Evolutionary conservation across 257 asterid species (phyloP).

Genomic region (Nemophila menziesii): DNA sequence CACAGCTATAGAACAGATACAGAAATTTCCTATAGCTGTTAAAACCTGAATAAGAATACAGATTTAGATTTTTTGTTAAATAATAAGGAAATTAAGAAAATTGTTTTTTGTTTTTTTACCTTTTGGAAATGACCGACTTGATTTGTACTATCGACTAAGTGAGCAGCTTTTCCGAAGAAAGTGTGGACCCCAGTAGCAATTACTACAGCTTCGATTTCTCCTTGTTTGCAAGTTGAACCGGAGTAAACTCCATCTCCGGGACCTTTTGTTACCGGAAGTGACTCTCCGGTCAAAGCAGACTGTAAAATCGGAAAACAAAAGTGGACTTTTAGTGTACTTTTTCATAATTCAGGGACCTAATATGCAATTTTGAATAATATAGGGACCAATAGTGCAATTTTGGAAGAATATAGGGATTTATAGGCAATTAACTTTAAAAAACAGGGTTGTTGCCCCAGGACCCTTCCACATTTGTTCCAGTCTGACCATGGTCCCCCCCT

Average conservation of each 20-base stretch:
- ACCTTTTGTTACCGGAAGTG: slow-evolving; percentile 94
- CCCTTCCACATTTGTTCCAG: too few species aligned
- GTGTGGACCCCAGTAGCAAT: slow-evolving; percentile 98
- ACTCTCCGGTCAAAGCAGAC: slow-evolving; percentile 98
- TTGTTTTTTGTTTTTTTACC: slow-evolving; percentile 26
- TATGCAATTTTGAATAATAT: too few species aligned
- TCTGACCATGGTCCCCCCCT: too few species aligned
- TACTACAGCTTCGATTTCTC: slow-evolving; percentile 89
- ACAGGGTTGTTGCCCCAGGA: too few species aligned
- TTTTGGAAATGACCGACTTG: slow-evolving; percentile 98
- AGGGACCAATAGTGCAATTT: too few species aligned
- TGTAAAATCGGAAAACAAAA: slow-evolving; percentile 22
- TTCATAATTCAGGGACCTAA: too few species aligned
- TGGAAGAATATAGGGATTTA: too few species aligned
- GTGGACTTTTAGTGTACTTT: too few species aligned
- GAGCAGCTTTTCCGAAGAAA: slow-evolving; percentile 96
- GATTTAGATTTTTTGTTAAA: background rate
- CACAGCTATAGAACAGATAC: slow-evolving; percentile 93
- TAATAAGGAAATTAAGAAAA: slow-evolving; percentile 1
- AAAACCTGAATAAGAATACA: slow-evolving; percentile 44
- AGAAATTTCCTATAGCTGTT: slow-evolving; percentile 95
- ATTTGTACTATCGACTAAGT: slow-evolving; percentile 85
- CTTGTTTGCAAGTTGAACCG: slow-evolving; percentile 98
- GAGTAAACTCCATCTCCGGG: slow-evolving; percentile 96
- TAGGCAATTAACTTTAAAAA: too few species aligned